A percentile compares a stretch with the other conserved stretches of the same genome.
phyloP scores from a whole-genome alignment of 495 filamentous ascomycete species.

The Penicillium chermesinum region DNA sequence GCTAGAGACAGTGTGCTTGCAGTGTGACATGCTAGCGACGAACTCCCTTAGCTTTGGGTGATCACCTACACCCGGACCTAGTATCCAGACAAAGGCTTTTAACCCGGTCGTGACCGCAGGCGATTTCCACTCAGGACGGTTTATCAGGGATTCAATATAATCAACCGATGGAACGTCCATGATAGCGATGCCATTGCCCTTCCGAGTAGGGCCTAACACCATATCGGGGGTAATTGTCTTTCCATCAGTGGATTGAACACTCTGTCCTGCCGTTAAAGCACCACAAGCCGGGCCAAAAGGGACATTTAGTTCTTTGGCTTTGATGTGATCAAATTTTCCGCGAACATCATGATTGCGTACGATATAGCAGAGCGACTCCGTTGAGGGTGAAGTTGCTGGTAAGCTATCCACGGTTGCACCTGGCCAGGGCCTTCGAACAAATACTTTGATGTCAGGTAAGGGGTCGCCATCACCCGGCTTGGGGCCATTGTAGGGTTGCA shows the following conservation, averaged over 20 bases:
- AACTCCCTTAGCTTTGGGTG: conserved; percentile 62
- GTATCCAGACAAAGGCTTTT: conserved; percentile 71
- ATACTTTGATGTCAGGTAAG: conserved; percentile 63
- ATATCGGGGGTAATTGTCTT: conserved; percentile 57
- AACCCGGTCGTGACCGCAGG: conserved; percentile 60
- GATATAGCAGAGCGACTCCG: conserved; percentile 77
- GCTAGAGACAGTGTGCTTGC: conserved; percentile 73
- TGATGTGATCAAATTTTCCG: conserved; percentile 70
- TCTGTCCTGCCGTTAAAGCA: conserved; percentile 46
- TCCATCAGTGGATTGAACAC: conserved; percentile 52
- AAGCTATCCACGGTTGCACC: conserved; percentile 58
- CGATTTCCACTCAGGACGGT: conserved; percentile 68
- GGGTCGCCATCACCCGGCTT: conserved; percentile 43
- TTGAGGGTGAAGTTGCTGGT: conserved; percentile 58
- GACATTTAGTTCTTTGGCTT: conserved; percentile 58
- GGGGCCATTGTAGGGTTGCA: conserved; percentile 64
- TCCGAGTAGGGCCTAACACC: conserved; percentile 53
- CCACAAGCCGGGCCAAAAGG: conserved; percentile 48
- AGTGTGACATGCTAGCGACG: conserved; percentile 51
- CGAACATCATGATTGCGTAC: conserved; percentile 66
- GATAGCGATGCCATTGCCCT: conserved; percentile 66
- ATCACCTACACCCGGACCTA: conserved; percentile 60
- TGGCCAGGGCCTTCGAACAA: conserved; percentile 80
- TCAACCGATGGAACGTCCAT: conserved; percentile 66
- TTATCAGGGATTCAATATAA: conserved; percentile 63